Evolutionary conservation across 208 protist species (phyloP).

Genomic region (Novymonas esmeraldas): DNA sequence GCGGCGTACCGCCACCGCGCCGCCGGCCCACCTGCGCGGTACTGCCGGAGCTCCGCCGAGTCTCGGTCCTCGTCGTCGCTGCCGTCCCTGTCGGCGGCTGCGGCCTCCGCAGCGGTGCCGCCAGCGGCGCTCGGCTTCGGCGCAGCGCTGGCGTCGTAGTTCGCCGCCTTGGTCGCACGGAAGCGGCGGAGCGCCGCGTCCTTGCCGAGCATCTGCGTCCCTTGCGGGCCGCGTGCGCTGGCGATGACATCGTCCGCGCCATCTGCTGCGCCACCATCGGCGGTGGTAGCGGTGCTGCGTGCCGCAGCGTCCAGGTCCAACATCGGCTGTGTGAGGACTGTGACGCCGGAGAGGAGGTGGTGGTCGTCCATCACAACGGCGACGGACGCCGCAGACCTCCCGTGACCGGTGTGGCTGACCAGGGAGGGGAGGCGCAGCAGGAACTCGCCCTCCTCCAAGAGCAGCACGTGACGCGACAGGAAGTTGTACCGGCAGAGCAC

Average conservation of each 20-base stretch:
- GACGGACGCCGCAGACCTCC: not conserved
- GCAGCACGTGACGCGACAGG: slow-evolving; percentile 18
- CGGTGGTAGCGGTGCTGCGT: not conserved
- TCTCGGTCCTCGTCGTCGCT: not conserved
- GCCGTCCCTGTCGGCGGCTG: not conserved
- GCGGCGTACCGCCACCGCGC: slow-evolving; percentile 27
- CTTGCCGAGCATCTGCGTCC: slow-evolving; percentile 32
- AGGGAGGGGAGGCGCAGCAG: slow-evolving; percentile 13
- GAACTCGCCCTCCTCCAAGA: slow-evolving; percentile 45
- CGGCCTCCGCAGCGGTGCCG: not conserved
- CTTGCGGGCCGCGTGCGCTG: not conserved
- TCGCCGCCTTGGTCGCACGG: slow-evolving; percentile 23
- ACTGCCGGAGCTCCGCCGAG: slow-evolving; percentile 11
- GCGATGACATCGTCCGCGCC: not conserved
- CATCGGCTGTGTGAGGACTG: slow-evolving; percentile 16
- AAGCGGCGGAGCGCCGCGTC: slow-evolving; percentile 39
- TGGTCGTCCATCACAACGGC: slow-evolving; percentile 5
- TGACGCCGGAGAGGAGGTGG: slow-evolving; percentile 26
- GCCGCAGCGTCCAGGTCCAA: slow-evolving; percentile 16
- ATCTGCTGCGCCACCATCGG: not conserved
- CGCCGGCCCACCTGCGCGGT: not conserved
- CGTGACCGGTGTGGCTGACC: not conserved
- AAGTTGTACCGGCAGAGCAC: slow-evolving; percentile 14
- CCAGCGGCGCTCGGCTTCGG: not conserved
- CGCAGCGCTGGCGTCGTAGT: not conserved